Percentiles rank a stretch among this genome's conserved stretches.
Conservation (phyloP, 257 asterid species). For the Lycium barbarum region DNA sequence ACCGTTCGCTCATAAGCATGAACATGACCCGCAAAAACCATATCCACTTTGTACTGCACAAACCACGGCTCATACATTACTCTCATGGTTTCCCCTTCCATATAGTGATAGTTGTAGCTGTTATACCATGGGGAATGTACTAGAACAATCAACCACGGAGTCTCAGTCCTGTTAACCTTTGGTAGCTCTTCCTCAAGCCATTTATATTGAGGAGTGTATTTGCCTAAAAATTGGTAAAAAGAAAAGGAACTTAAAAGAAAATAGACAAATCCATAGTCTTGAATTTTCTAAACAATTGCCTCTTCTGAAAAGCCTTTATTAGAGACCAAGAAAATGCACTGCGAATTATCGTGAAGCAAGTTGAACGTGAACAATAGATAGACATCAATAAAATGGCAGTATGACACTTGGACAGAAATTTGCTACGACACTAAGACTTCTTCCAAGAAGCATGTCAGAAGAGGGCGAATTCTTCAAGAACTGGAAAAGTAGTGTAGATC, state of each 20-base stretch:
- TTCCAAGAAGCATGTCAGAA: neutral
- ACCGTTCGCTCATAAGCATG: slow-evolving; percentile 95
- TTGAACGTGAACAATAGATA: neutral
- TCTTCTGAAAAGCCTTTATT: neutral
- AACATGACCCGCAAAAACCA: slow-evolving; percentile 92
- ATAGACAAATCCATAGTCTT: neutral
- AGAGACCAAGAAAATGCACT: neutral
- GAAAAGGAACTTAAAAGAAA: neutral
- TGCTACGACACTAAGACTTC: neutral
- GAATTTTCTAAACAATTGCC: slow-evolving; percentile 3
- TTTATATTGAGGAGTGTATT: slow-evolving; percentile 77
- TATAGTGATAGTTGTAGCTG: slow-evolving; percentile 78
- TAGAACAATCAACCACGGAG: slow-evolving; percentile 91
- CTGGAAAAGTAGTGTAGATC: slow-evolving; percentile 7
- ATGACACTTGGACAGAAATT: neutral
- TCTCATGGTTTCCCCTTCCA: slow-evolving; percentile 99
- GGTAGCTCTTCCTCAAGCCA: slow-evolving; percentile 81
- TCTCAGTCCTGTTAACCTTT: slow-evolving; percentile 76
- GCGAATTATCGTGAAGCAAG: neutral
- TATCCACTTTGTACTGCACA: slow-evolving; percentile 78
- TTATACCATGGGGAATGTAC: slow-evolving; percentile 95
- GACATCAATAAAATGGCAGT: neutral
- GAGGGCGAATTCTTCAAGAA: neutral
- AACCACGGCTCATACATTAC: slow-evolving; percentile 83
- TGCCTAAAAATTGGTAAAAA: slow-evolving; percentile 50